Evolutionary conservation across 306 rosid genomes (phyloP).

Genomic region (Lagenaria siceraria): DNA sequence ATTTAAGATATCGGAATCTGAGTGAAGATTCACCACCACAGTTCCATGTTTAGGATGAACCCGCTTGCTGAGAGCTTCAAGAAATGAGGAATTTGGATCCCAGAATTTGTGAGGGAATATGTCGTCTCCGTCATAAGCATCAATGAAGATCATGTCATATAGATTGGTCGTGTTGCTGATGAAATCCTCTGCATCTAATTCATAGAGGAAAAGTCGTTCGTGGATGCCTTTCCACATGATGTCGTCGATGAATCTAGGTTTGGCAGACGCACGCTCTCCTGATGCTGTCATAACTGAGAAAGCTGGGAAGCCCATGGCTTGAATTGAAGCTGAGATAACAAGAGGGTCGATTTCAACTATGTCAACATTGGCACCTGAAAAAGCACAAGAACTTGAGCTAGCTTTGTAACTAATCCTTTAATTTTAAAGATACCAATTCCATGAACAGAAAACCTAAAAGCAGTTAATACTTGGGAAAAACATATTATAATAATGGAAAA

Average conservation of each 20-base stretch:
- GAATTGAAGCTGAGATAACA: conserved; percentile 75
- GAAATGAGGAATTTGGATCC: conserved; percentile 57
- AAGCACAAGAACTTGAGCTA: conserved; percentile 1
- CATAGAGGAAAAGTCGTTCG: conserved; percentile 62
- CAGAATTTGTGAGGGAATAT: conserved; percentile 72
- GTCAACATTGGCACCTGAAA: conserved; percentile 65
- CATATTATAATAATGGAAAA: not conserved
- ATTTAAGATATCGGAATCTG: conserved; percentile 49
- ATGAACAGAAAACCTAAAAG: not conserved
- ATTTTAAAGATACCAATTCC: not conserved
- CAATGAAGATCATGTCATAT: conserved; percentile 74
- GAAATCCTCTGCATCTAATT: conserved; percentile 82
- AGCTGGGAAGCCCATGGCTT: conserved; percentile 90
- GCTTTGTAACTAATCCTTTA: not conserved
- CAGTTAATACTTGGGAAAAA: not conserved
- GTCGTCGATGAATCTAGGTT: conserved; percentile 37
- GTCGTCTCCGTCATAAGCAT: conserved; percentile 85
- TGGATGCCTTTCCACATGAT: conserved; percentile 79
- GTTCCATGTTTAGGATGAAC: conserved; percentile 85
- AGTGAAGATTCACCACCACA: conserved; percentile 89
- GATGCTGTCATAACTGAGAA: conserved; percentile 54
- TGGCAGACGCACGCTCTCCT: conserved; percentile 29
- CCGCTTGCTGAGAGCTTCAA: conserved; percentile 43
- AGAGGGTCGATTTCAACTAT: conserved; percentile 84
- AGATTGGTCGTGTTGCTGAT: conserved; percentile 22